These are phyloP conservation scores for Podaxis pistillaris DNA, from an alignment of 768 basidiomycete species.

Conservation along the genomic window DNA sequence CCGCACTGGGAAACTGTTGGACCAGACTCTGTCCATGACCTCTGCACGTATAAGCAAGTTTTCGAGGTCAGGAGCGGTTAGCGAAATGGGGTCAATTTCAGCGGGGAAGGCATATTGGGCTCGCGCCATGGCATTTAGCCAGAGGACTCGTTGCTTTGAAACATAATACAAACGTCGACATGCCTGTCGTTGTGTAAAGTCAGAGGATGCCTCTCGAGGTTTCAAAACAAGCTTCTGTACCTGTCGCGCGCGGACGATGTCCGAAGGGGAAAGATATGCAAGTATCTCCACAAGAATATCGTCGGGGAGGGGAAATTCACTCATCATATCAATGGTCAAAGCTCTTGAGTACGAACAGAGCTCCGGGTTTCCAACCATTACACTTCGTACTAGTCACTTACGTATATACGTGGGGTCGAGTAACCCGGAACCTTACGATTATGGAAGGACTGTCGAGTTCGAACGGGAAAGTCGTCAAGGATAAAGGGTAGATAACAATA, in stretches of 20 bases:
- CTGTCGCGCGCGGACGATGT: not conserved
- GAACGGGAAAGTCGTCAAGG: no score
- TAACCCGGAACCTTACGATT: no score
- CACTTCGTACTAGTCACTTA: not conserved
- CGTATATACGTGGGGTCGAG: not conserved
- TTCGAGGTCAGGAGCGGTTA: not conserved
- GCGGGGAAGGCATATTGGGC: not conserved
- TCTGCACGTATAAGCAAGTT: not conserved
- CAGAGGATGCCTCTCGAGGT: not conserved
- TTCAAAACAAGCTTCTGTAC: not conserved
- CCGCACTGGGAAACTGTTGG: not conserved
- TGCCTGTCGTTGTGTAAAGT: not conserved
- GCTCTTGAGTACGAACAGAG: no score
- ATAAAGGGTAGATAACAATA: no score
- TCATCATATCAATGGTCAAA: not conserved
- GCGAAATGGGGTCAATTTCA: not conserved
- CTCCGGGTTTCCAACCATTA: no score
- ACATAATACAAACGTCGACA: not conserved
- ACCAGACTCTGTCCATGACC: not conserved
- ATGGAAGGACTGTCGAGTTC: no score
- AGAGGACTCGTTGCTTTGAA: not conserved
- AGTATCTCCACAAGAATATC: not conserved
- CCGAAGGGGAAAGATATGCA: not conserved
- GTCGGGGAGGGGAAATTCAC: not conserved
- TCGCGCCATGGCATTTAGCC: not conserved